A percentile compares a stretch with the other conserved stretches of the same genome.
Conservation (phyloP, 345 rosid genomes). For the Pugionium cornutum region DNA sequence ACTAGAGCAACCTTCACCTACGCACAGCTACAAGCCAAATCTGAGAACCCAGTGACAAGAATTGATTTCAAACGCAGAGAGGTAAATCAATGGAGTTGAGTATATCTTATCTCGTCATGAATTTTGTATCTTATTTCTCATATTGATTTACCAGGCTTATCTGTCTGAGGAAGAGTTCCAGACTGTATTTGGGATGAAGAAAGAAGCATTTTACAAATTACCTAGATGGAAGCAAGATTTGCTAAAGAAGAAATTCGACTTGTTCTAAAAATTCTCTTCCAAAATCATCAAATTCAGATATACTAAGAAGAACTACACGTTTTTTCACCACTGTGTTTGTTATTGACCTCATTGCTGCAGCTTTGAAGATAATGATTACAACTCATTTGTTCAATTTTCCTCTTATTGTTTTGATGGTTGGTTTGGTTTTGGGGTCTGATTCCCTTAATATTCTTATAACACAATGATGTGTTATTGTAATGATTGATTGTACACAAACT, state of each 20-base stretch:
- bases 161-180: conserved; percentile 82
- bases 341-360: conserved; percentile 27
- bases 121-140: neutral
- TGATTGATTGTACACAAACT: conserved; percentile 16
- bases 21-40: conserved; percentile 79
- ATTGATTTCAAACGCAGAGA: conserved; percentile 93
- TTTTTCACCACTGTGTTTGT: conserved; percentile 12
- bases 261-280: conserved; percentile 51
- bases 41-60: conserved; percentile 84
- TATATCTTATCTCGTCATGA: too few species aligned
- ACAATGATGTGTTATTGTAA: conserved; percentile 29
- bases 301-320: conserved; percentile 18
- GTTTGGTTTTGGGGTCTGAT: conserved; percentile 31
- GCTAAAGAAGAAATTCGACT: conserved; percentile 77
- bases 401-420: conserved; percentile 13
- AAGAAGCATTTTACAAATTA: conserved; percentile 73
- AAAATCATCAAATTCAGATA: conserved; percentile 13
- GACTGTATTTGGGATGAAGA: conserved; percentile 65
- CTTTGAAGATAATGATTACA: conserved; percentile 22
- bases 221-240: conserved; percentile 99
- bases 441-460: conserved; percentile 7
- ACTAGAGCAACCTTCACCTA: conserved; percentile 62
- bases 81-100: conserved; percentile 48
- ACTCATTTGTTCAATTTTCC: neutral
- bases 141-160: conserved; percentile 61